Conservation (phyloP, 2,329 filamentous ascomycete species). For the Talaromyces sp. region DNA sequence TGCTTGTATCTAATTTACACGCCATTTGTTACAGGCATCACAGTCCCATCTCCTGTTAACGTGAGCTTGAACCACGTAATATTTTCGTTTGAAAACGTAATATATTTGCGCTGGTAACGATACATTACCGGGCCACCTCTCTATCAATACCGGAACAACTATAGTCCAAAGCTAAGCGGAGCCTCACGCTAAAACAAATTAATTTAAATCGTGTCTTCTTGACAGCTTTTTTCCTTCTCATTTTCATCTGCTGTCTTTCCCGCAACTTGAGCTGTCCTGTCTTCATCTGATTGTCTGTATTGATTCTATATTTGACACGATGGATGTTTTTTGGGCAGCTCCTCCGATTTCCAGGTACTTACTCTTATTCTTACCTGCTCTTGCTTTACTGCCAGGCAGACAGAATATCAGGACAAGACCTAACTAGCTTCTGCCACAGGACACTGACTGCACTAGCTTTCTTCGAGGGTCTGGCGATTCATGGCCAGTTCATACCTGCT, state of each 20-base stretch:
- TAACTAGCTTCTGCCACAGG: constrained; percentile 52
- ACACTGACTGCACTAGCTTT: constrained; percentile 65
- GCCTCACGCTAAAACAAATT: constrained; percentile 5
- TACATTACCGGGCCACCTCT: neutral
- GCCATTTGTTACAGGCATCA: neutral
- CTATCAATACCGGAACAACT: constrained; percentile 8
- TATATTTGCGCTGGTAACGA: neutral
- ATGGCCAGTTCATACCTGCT: constrained; percentile 54
- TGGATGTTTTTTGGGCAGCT: constrained; percentile 63
- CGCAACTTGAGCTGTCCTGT: neutral
- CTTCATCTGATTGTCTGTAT: neutral
- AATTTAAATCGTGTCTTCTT: constrained; percentile 10
- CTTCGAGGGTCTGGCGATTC: constrained; percentile 58
- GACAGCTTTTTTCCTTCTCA: neutral
- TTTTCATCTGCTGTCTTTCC: neutral
- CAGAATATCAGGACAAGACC: constrained; percentile 24
- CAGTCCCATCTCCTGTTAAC: no score
- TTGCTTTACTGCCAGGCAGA: constrained; percentile 1
- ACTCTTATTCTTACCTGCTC: constrained; percentile 21
- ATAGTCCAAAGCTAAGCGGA: constrained; percentile 9
- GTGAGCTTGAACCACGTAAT: no score
- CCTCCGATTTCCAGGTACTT: constrained; percentile 64
- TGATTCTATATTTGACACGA: constrained; percentile 24
- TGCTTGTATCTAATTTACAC: neutral
- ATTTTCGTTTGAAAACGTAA: neutral